phyloP scores from a whole-genome alignment of 2,329 filamentous ascomycete species.

The Beauveria australis region DNA sequence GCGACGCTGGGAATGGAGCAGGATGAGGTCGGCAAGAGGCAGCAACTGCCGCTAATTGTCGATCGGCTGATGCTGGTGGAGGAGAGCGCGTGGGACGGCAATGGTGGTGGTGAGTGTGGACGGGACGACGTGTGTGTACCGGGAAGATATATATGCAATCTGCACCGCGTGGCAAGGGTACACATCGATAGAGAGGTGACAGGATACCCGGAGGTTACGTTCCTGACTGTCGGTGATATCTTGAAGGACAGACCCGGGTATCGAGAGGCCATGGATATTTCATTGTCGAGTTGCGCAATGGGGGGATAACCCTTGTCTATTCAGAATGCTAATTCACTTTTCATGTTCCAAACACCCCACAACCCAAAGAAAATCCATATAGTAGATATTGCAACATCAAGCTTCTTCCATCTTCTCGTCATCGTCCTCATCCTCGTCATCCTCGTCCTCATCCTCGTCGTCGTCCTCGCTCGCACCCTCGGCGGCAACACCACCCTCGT shows the following conservation, averaged over 20 bases:
- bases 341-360: constrained; percentile 5
- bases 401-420: constrained; percentile 38
- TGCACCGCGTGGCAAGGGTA: neutral
- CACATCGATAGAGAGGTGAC: neutral
- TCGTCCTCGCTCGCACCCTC: constrained; percentile 43
- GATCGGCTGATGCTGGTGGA: neutral
- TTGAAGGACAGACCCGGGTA: neutral
- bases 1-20: neutral
- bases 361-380: neutral
- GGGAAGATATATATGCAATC: neutral
- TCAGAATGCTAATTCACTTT: constrained; percentile 9
- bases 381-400: neutral
- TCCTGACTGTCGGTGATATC: neutral
- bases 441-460: constrained; percentile 25
- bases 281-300: neutral
- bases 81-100: neutral
- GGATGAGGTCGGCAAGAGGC: neutral
- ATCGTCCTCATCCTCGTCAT: constrained; percentile 46
- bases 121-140: neutral
- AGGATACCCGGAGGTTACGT: neutral
- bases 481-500: constrained; percentile 35
- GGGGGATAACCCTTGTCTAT: neutral
- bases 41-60: neutral
- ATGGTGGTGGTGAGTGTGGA: neutral
- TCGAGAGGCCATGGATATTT: neutral